Conservation (phyloP, 176 grass and related monocot genomes). For the Panicum miliaceum region DNA sequence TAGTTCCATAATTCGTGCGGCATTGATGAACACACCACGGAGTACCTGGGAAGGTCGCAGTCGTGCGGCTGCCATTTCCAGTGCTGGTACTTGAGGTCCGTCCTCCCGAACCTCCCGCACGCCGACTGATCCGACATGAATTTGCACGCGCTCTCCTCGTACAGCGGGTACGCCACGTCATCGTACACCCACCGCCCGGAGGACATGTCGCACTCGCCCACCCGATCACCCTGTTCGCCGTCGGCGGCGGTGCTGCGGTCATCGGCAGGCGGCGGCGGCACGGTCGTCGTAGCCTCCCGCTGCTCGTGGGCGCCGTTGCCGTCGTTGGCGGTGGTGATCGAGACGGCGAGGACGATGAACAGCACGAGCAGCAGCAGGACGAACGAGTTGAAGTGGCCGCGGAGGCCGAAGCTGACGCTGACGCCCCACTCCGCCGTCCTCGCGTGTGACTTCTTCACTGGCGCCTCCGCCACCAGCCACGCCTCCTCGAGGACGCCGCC, state of each 20-base stretch:
- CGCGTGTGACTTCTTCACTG: slow-evolving; percentile 3
- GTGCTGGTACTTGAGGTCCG: slow-evolving; percentile 57
- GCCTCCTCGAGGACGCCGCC: slow-evolving; percentile 5
- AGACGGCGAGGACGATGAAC: slow-evolving; percentile 45
- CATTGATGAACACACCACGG: slow-evolving; percentile 38
- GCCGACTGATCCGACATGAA: slow-evolving; percentile 85
- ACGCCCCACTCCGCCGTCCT: slow-evolving; percentile 29
- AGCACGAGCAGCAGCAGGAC: slow-evolving; percentile 51
- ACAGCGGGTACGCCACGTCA: slow-evolving; percentile 53
- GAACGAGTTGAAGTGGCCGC: slow-evolving; percentile 55
- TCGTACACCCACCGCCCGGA: slow-evolving; percentile 79
- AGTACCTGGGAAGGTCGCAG: slow-evolving; percentile 76
- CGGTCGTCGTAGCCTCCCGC: neutral
- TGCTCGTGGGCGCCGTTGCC: neutral
- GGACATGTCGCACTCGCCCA: slow-evolving; percentile 57
- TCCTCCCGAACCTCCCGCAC: slow-evolving; percentile 78
- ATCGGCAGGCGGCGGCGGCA: neutral
- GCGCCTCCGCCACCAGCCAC: neutral
- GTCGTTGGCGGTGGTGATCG: slow-evolving; percentile 27
- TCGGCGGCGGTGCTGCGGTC: neutral
- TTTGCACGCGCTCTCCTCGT: slow-evolving; percentile 71
- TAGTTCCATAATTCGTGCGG: neutral
- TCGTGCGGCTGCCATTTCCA: slow-evolving; percentile 83
- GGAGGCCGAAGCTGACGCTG: slow-evolving; percentile 27
- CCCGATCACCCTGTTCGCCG: neutral